A percentile compares a stretch with the other conserved stretches of the same genome.
Evolutionary conservation across 371 early-diverging fungal genomes (phyloP).

Genomic region (Rhizopus sp.): DNA sequence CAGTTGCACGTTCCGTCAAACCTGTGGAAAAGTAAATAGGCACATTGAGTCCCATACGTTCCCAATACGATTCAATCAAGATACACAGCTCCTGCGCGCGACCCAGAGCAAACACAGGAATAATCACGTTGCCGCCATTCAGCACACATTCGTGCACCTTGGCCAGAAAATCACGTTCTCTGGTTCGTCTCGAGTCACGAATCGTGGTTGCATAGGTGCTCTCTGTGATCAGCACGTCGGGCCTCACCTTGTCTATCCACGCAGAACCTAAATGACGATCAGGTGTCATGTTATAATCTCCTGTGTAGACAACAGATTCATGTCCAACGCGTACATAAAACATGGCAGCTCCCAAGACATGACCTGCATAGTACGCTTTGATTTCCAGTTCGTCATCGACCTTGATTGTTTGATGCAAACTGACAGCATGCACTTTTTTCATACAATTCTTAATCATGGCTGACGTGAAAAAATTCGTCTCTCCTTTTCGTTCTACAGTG

Average conservation of each 20-base stretch:
- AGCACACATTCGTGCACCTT: constrained; percentile 88
- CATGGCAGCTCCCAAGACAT: constrained; percentile 99
- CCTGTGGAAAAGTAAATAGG: constrained; percentile 96
- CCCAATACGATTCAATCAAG: constrained; percentile 95
- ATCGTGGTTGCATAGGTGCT: constrained; percentile 96
- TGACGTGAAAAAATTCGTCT: constrained; percentile 84
- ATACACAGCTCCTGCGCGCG: constrained; percentile 97
- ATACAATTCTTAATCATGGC: constrained; percentile 87
- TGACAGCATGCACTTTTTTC: constrained; percentile 89
- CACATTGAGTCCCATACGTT: constrained; percentile 82
- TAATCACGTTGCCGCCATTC: constrained; percentile 91
- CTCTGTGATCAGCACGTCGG: constrained; percentile 94
- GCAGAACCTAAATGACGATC: constrained; percentile 95
- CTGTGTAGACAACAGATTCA: constrained; percentile 93
- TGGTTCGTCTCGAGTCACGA: constrained; percentile 89
- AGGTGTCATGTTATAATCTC: constrained; percentile 98
- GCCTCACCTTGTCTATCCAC: constrained; percentile 89
- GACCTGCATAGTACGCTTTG: constrained; percentile 96
- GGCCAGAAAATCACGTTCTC: constrained; percentile 92
- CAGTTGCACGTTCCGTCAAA: constrained; percentile 92
- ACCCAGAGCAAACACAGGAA: constrained; percentile 96
- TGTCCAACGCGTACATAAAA: constrained; percentile 82
- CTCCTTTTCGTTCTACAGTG: constrained; percentile 82
- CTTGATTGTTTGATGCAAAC: constrained; percentile 85
- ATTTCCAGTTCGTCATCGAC: constrained; percentile 86